phyloP scores from a whole-genome alignment of 495 filamentous ascomycete species.

The Platismatia glauca region DNA sequence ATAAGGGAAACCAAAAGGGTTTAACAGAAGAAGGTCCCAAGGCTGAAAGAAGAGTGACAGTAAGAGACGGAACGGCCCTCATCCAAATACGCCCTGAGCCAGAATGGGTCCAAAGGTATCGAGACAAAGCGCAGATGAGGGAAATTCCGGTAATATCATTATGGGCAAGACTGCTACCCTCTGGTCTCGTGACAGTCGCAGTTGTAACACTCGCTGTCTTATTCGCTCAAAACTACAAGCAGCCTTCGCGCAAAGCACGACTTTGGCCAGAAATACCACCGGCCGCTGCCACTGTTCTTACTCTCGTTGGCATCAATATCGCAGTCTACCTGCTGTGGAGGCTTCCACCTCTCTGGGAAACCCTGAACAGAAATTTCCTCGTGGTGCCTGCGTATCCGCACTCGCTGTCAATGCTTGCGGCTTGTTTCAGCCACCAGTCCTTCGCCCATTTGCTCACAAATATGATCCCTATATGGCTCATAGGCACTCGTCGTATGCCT shows the following conservation, averaged over 20 bases:
- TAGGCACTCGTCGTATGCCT: slow-evolving; percentile 47
- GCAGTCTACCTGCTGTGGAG: slow-evolving; percentile 57
- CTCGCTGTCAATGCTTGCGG: slow-evolving; percentile 55
- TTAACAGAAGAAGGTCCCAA: slow-evolving; percentile 20
- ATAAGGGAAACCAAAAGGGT: slow-evolving; percentile 39
- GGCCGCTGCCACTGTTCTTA: slow-evolving; percentile 64
- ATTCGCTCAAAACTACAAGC: slow-evolving; percentile 53
- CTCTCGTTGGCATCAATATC: slow-evolving; percentile 57
- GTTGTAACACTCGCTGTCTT: slow-evolving; percentile 42
- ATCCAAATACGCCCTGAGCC: slow-evolving; percentile 29
- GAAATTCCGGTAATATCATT: slow-evolving; percentile 38
- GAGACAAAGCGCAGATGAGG: slow-evolving; percentile 27
- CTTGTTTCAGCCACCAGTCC: slow-evolving; percentile 69
- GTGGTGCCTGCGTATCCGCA: slow-evolving; percentile 59
- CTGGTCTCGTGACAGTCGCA: slow-evolving; percentile 43
- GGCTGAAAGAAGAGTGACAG: background rate
- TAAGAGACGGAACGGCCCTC: slow-evolving; percentile 14
- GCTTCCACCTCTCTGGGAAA: slow-evolving; percentile 57
- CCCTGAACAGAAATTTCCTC: slow-evolving; percentile 74
- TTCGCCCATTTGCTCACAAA: slow-evolving; percentile 60
- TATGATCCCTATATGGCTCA: slow-evolving; percentile 52
- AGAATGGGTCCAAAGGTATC: slow-evolving; percentile 41
- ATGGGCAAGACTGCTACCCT: slow-evolving; percentile 57
- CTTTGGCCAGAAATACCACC: slow-evolving; percentile 68
- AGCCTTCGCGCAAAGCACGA: slow-evolving; percentile 48